Evolutionary conservation across 2,329 filamentous ascomycete species (phyloP).

Genomic region (Fonsecaea erecta): DNA sequence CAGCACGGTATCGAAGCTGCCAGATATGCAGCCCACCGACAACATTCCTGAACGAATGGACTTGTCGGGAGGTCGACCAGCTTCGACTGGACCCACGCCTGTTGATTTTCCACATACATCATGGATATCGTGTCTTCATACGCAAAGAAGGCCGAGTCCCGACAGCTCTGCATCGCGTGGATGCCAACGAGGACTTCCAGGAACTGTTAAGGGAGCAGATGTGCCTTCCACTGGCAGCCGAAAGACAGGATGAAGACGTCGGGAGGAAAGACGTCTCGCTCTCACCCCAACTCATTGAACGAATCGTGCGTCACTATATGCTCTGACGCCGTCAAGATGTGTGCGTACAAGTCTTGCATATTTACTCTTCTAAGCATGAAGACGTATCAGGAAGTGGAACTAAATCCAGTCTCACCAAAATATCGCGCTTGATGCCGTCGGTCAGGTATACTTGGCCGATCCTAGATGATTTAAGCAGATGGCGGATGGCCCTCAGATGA

Average conservation of each 20-base stretch:
- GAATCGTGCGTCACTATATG: slow-evolving; percentile 50
- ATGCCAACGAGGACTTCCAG: slow-evolving; percentile 48
- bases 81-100: slow-evolving; percentile 51
- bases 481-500: slow-evolving; percentile 49
- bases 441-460: slow-evolving; percentile 41
- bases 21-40: slow-evolving; percentile 50
- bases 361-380: not conserved
- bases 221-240: slow-evolving; percentile 41
- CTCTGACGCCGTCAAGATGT: slow-evolving; percentile 46
- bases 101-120: slow-evolving; percentile 47
- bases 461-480: slow-evolving; percentile 44
- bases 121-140: slow-evolving; percentile 39
- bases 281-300: slow-evolving; percentile 50
- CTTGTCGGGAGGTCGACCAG: slow-evolving; percentile 39
- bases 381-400: slow-evolving; percentile 4
- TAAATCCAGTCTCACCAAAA: slow-evolving; percentile 46
- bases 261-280: slow-evolving; percentile 42
- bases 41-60: slow-evolving; percentile 42
- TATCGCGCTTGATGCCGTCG: slow-evolving; percentile 51
- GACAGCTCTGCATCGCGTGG: slow-evolving; percentile 47
- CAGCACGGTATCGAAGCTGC: slow-evolving; percentile 50
- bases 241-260: slow-evolving; percentile 42
- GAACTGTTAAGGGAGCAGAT: slow-evolving; percentile 42
- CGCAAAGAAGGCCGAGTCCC: slow-evolving; percentile 38
- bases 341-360: slow-evolving; percentile 53